These are phyloP conservation scores for Helicostylum pulchrum DNA, from an alignment of 192 early-diverging fungal genomes.

Conservation along the genomic window DNA sequence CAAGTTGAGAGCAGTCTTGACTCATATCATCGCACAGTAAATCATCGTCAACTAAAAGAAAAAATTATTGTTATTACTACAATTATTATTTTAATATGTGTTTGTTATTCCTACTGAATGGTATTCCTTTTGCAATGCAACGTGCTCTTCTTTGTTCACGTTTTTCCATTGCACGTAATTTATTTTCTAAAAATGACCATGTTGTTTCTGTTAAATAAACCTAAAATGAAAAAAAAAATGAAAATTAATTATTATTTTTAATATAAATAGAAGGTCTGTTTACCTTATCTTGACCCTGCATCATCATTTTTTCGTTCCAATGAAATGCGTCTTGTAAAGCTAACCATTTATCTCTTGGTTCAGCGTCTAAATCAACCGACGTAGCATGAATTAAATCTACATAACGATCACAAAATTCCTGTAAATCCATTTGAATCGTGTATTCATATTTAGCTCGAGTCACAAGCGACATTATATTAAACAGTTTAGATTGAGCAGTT, in stretches of 20 bases:
- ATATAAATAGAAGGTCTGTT: background rate
- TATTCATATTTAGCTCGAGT: conserved; percentile 66
- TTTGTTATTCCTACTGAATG: conserved; percentile 16
- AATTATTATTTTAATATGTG: background rate
- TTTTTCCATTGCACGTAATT: conserved; percentile 66
- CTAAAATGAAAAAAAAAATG: conserved; percentile 22
- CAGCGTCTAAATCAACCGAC: conserved; percentile 27
- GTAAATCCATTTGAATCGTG: conserved; percentile 66
- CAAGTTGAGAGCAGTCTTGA: conserved; percentile 25
- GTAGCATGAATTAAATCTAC: conserved; percentile 46
- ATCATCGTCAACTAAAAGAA: conserved; percentile 30
- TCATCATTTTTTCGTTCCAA: conserved; percentile 27
- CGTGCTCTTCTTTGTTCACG: conserved; percentile 51
- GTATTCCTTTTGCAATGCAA: conserved; percentile 38
- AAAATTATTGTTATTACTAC: background rate
- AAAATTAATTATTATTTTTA: background rate
- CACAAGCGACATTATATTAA: conserved; percentile 62
- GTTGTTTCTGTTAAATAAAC: conserved; percentile 69
- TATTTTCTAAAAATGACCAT: conserved; percentile 82
- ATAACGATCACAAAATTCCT: conserved; percentile 77
- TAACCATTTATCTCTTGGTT: conserved; percentile 36
- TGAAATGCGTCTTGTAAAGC: conserved; percentile 19
- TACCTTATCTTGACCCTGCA: conserved; percentile 19
- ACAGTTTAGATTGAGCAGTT: conserved; percentile 61
- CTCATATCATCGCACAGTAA: conserved; percentile 29